Base-by-base conservation (phyloP, 139 green algal genomes). In the Auxenochlorella pyrenoidosa region DNA sequence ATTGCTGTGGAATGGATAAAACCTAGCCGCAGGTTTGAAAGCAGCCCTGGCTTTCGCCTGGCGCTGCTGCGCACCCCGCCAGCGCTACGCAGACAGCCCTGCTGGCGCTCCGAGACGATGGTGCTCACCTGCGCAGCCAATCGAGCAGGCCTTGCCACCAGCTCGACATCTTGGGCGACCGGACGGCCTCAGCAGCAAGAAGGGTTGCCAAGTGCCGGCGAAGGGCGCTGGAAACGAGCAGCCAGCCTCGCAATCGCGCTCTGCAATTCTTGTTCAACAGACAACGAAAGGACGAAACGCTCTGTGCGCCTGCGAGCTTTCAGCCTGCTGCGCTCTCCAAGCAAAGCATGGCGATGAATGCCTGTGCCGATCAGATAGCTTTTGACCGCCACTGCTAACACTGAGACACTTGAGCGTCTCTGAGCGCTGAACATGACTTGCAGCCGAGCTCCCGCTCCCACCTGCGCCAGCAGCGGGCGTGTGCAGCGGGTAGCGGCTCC, bases 61-160 rank as follows among this genome's bases (percentile, higher is more conserved):
- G 47, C 47, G 47, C 8, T 54, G 47, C 10, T 54, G 47, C 47
- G 8, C 8, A 10, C 18, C 54, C 54, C 54, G 18, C 54, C 54
- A 26, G 54, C 54, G 54, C 54, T 63, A 8, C 16, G 54, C 54
- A 24, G 54, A 24, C 18, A 24, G 2, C 54, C 15, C 54, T 63
- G 54, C 54, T 63, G 54, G 15, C 18, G 54, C 18, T 24, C 54
- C 54, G 54, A 63, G 15, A 63, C 54, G 15, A 22, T 24, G 54
- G 77, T 22, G 65, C 82, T 47, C 71, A 95, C 92, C 92, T 94
- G 3, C 91, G 60, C 58, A 96, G 85, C 91, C 93, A 96, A 66
- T 96, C 91, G 58, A 94, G 66, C 22, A 95, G 68, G 22, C 84
- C 36, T 59, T 95, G 75, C 73, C 47, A 92, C 75, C 88, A 89